phyloP scores from a whole-genome alignment of 2,329 filamentous ascomycete species.

The Colletotrichum lupini region DNA sequence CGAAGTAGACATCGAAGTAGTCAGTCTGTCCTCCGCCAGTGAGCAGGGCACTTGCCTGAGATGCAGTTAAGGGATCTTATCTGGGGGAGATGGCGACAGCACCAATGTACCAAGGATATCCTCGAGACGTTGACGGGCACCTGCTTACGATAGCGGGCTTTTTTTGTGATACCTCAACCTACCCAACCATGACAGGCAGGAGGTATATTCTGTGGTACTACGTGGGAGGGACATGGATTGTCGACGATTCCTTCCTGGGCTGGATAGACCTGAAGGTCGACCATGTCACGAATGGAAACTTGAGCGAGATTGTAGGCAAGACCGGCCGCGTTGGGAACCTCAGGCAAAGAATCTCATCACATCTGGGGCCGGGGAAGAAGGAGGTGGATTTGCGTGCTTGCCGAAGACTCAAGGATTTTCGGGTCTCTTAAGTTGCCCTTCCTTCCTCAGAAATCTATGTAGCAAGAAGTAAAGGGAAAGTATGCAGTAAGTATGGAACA shows the following conservation, averaged over 20 bases:
- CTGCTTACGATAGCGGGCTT: background rate
- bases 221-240: background rate
- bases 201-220: background rate
- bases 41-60: background rate
- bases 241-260: background rate
- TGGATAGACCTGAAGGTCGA: background rate
- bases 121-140: background rate
- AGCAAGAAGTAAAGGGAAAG: background rate
- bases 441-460: background rate
- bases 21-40: too few relatives aligned
- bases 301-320: conserved; percentile 3
- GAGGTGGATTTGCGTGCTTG: background rate
- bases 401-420: background rate
- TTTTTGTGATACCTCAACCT: background rate
- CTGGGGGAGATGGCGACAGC: background rate
- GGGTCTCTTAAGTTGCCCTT: background rate
- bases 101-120: background rate
- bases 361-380: background rate
- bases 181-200: background rate
- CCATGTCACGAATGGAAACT: conserved; percentile 6
- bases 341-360: background rate
- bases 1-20: background rate
- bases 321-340: background rate
- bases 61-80: background rate
- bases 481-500: background rate